phyloP scores from a whole-genome alignment of 176 grass and related monocot genomes.

The Aegilops umbellulata region DNA sequence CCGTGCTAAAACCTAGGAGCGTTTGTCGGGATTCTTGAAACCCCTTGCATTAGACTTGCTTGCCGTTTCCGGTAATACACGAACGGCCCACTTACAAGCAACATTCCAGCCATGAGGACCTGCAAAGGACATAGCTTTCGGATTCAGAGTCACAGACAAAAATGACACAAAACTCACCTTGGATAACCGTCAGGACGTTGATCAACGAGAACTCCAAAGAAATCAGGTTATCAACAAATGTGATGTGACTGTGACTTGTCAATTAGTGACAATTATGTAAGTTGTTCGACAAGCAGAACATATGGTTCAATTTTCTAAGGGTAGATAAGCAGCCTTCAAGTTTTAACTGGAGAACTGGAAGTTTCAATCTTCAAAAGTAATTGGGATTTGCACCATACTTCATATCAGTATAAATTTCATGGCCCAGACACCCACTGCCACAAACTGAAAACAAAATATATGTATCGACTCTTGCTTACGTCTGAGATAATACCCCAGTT shows the following conservation, averaged over 20 bases:
- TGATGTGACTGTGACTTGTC: not conserved
- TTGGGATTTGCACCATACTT: not conserved
- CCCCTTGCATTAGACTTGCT: constrained; percentile 50
- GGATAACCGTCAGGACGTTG: not conserved
- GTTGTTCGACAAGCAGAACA: not conserved
- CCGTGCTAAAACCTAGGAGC: constrained; percentile 65
- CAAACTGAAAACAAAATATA: not conserved
- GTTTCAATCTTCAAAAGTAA: not conserved
- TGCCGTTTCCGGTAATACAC: constrained; percentile 67
- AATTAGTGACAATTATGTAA: not conserved
- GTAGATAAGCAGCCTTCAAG: not conserved
- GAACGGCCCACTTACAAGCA: constrained; percentile 75
- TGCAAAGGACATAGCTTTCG: constrained; percentile 25
- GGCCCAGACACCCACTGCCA: not conserved
- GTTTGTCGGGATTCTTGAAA: constrained; percentile 65
- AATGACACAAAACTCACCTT: not conserved
- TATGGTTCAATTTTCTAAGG: not conserved
- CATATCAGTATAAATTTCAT: constrained; percentile 13
- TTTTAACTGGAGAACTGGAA: not conserved
- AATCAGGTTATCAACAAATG: constrained; percentile 1
- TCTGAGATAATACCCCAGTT: not conserved
- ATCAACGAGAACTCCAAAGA: not conserved
- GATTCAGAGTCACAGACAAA: not conserved
- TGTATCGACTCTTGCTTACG: not conserved
- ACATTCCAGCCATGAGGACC: constrained; percentile 77